These are phyloP conservation scores for Cyberlindnera maritima DNA, from an alignment of 805 yeast species.

Conservation along the genomic window DNA sequence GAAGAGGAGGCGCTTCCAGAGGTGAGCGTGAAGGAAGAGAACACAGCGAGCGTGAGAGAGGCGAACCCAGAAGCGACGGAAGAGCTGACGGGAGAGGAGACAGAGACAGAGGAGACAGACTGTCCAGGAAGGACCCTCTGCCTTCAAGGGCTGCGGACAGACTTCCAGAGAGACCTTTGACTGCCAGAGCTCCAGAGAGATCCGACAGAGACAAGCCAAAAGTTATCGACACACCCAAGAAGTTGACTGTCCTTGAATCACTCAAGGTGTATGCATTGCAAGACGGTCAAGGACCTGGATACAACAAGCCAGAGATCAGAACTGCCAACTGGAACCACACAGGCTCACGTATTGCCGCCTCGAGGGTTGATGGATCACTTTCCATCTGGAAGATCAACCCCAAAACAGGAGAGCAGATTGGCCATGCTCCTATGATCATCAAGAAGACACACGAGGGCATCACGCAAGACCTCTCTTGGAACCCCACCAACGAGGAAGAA, in stretches of 20 bases:
- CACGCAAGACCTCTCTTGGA: constrained; percentile 46
- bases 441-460: constrained; percentile 39
- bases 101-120: neutral
- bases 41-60: too few species aligned
- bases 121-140: constrained; percentile 1
- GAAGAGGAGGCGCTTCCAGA: neutral
- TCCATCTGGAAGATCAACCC: constrained; percentile 30
- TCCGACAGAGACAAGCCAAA: neutral
- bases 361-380: constrained; percentile 28
- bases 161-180: neutral
- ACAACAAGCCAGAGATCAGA: constrained; percentile 13
- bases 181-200: neutral
- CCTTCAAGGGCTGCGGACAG: neutral
- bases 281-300: neutral
- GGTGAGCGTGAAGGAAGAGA: neutral
- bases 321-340: constrained; percentile 29
- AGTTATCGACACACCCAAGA: neutral
- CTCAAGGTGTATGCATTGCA: neutral
- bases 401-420: constrained; percentile 30
- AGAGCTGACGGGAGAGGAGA: too few species aligned
- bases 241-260: neutral
- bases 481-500: constrained; percentile 42
- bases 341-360: constrained; percentile 29
- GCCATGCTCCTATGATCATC: constrained; percentile 30
- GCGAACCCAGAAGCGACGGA: too few species aligned